Evolutionary conservation across 176 grass and related monocot species (phyloP).

Genomic region (Echinochloa phyllopogon): DNA sequence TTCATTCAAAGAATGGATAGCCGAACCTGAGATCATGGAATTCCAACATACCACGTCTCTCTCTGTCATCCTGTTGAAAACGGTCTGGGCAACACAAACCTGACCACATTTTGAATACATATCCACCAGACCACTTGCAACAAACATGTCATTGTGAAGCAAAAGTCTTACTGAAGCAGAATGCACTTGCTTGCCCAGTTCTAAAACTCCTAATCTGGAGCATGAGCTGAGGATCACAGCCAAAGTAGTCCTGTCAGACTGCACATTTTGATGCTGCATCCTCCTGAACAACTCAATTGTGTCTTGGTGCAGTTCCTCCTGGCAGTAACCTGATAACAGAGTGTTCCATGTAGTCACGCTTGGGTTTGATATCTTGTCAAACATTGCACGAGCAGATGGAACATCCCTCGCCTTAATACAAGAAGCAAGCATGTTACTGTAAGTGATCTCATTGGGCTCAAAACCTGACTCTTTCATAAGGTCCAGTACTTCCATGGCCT

Average conservation of each 20-base stretch:
- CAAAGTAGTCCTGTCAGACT: conserved; percentile 73
- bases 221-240: conserved; percentile 79
- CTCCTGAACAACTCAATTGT: conserved; percentile 69
- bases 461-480: conserved; percentile 78
- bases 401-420: conserved; percentile 64
- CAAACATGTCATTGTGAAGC: conserved; percentile 74
- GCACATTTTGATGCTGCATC: conserved; percentile 75
- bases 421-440: conserved; percentile 75
- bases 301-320: conserved; percentile 65
- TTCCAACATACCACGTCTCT: conserved; percentile 91
- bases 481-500: conserved; percentile 54
- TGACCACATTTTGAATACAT: conserved; percentile 83
- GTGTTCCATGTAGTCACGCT: conserved; percentile 79
- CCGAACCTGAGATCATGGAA: conserved; percentile 79
- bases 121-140: conserved; percentile 79
- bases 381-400: conserved; percentile 65
- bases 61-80: conserved; percentile 70
- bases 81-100: conserved; percentile 53
- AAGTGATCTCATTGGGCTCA: conserved; percentile 80
- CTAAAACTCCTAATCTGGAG: conserved; percentile 59
- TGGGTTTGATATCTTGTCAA: conserved; percentile 72
- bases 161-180: conserved; percentile 70
- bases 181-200: conserved; percentile 73
- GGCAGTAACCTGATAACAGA: conserved; percentile 77
- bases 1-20: conserved; percentile 69